Conservation (phyloP, 2,329 filamentous ascomycete genomes). For the Colletotrichum sp. region DNA sequence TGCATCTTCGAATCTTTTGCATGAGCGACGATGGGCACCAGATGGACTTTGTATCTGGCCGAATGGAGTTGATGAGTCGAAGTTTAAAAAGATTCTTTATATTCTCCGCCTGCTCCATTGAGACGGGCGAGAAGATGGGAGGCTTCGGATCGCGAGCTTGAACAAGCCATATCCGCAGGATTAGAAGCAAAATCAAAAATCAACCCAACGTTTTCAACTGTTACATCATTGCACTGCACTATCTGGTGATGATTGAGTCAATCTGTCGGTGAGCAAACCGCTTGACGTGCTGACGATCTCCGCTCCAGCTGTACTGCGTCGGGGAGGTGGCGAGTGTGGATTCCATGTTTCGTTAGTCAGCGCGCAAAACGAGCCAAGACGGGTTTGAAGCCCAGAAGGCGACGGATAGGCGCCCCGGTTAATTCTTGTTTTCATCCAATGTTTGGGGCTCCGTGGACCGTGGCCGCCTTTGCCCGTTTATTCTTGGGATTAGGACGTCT, state of each 20-base stretch:
- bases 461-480: not conserved
- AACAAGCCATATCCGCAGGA: conserved; percentile 7
- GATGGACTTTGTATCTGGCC: conserved; percentile 12
- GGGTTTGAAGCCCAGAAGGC: not conserved
- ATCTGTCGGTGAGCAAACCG: conserved; percentile 3
- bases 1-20: conserved; percentile 18
- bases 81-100: not conserved
- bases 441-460: not conserved
- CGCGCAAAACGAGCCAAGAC: not conserved
- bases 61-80: conserved; percentile 17
- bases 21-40: conserved; percentile 23
- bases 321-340: not conserved
- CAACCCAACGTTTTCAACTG: not conserved
- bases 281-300: not conserved
- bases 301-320: not conserved
- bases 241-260: not conserved
- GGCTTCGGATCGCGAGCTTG: conserved; percentile 6
- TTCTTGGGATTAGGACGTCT: not conserved
- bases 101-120: not conserved
- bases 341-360: not conserved
- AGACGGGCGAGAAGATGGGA: not conserved
- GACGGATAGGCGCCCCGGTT: not conserved
- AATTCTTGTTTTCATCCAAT: not conserved
- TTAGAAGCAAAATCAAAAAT: conserved; percentile 2
- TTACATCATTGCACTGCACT: not conserved